Conservation (phyloP, 2,329 filamentous ascomycete genomes). For the Pseudonectria foliicola region DNA sequence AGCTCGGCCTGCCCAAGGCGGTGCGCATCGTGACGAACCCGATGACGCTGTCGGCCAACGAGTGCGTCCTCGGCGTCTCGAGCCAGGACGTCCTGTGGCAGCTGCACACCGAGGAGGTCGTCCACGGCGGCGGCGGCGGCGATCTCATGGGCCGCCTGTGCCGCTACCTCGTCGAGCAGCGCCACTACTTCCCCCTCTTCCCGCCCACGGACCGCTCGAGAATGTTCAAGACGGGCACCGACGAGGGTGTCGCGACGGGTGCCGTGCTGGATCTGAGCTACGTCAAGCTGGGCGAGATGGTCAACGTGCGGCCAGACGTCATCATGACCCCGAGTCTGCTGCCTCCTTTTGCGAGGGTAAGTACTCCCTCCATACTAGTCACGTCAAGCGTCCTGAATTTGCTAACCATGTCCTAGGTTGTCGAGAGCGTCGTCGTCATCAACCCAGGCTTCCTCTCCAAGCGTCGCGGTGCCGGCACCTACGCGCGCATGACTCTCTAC, state of each 20-base stretch:
- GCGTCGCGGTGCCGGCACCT: slow-evolving; percentile 76
- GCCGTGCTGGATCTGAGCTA: slow-evolving; percentile 78
- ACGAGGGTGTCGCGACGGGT: slow-evolving; percentile 57
- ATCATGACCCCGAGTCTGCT: slow-evolving; percentile 75
- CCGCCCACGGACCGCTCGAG: slow-evolving; percentile 66
- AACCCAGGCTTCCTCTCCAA: slow-evolving; percentile 89
- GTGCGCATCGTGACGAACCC: slow-evolving; percentile 80
- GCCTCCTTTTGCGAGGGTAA: slow-evolving; percentile 81
- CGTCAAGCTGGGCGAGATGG: slow-evolving; percentile 83
- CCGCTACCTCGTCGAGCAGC: slow-evolving; percentile 76
- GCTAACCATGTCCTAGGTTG: slow-evolving; percentile 51
- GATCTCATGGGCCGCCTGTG: slow-evolving; percentile 66
- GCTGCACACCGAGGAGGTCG: slow-evolving; percentile 64
- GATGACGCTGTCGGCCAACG: slow-evolving; percentile 82
- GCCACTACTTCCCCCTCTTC: slow-evolving; percentile 86
- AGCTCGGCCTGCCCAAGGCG: slow-evolving; percentile 71
- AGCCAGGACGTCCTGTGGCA: slow-evolving; percentile 81
- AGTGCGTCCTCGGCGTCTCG: slow-evolving; percentile 73
- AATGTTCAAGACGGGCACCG: slow-evolving; percentile 57
- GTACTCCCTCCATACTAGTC: slow-evolving; percentile 15
- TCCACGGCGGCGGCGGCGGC: slow-evolving; percentile 16
- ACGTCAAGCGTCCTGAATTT: background rate
- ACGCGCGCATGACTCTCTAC: slow-evolving; percentile 69
- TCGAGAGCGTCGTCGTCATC: slow-evolving; percentile 82
- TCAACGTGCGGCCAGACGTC: slow-evolving; percentile 78